phyloP scores from a whole-genome alignment of 495 filamentous ascomycete species.

The Neurospora hispaniola region DNA sequence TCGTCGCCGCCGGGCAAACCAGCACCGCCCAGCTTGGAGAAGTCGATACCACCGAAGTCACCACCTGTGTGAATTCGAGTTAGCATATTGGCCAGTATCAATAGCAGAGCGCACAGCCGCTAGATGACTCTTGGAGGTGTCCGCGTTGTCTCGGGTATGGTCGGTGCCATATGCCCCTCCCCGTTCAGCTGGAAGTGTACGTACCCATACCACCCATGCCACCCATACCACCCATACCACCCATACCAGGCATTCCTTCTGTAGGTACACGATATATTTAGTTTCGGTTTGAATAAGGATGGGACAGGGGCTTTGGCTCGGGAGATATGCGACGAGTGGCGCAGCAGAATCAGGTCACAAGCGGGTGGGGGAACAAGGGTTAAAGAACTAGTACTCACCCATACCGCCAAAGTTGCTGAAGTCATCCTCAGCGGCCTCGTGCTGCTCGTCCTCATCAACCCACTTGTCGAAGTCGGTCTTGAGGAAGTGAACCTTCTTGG shows the following conservation, averaged over 20 bases:
- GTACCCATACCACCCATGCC: constrained; percentile 29
- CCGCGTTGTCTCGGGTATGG: constrained; percentile 4
- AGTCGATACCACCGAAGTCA: constrained; percentile 67
- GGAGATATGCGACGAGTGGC: background rate
- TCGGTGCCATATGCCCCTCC: background rate
- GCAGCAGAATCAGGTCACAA: background rate
- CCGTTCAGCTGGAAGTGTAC: constrained; percentile 13
- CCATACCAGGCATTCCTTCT: constrained; percentile 39
- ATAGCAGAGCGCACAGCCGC: background rate
- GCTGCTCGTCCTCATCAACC: constrained; percentile 99
- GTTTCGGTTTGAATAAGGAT: background rate
- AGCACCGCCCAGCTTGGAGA: constrained; percentile 77
- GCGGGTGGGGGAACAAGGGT: background rate
- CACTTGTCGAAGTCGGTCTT: constrained; percentile 99
- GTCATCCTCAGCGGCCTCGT: constrained; percentile 75
- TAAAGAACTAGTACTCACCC: constrained; percentile 29
- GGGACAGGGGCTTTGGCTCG: background rate
- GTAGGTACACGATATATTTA: constrained; percentile 8
- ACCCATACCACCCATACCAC: constrained; percentile 10
- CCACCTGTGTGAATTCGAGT: constrained; percentile 25
- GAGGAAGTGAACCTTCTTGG: constrained; percentile 84
- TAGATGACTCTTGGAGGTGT: background rate
- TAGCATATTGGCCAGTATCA: background rate
- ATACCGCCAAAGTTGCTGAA: constrained; percentile 57
- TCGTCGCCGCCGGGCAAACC: constrained; percentile 44